Base-by-base conservation (phyloP, 2,329 filamentous ascomycete genomes). In the Pyricularia sp. region DNA sequence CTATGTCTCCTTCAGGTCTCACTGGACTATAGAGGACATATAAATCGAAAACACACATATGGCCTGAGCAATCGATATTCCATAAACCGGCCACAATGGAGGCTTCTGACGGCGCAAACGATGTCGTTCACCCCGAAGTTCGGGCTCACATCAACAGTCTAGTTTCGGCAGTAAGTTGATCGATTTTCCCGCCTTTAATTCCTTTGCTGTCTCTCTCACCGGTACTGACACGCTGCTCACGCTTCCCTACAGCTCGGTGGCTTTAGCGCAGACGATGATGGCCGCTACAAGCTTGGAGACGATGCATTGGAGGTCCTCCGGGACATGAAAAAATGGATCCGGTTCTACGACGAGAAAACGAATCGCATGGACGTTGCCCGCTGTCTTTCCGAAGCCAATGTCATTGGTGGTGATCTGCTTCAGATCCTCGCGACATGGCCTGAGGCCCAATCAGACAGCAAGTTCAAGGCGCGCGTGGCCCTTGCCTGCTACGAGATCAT, bases 301-400 rank as follows among this genome's bases (percentile, higher is more conserved):
- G 94, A 97, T 77, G 94, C 94, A 14, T 83, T 97, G 70, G 92
- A 95, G 69, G 95, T 94, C 75, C 84, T 99, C 69, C 93, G 94
- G 71, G 95, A 99, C 80, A 85, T 99, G 68, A 94, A 95, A 77
- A 90, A 91, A 86, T 99, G 95, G 95, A 86, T 99, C 73, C 93
- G 93, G 73, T 88, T 97, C 71, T 95, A 95, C 83, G 94, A 97
- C 78, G 92, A 97, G 77, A 96, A 96, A 78, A 88, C 90, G 72
- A 96, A 97, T 77, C 90, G 94, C 73, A 91, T 97, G 84, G 95
- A 99, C 77, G 95, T 99, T 70, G 94, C 94, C 71, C 87, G 95
- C 80, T 97, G 93, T 78, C 84, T 98, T 73, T 90, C 93, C 75
- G 93, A 98, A 78, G 91, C 93, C 64, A 97, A 97, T 76, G 80